phyloP scores from a whole-genome alignment of 164 flowering plant genomes.

The Aristolochia contorta region DNA sequence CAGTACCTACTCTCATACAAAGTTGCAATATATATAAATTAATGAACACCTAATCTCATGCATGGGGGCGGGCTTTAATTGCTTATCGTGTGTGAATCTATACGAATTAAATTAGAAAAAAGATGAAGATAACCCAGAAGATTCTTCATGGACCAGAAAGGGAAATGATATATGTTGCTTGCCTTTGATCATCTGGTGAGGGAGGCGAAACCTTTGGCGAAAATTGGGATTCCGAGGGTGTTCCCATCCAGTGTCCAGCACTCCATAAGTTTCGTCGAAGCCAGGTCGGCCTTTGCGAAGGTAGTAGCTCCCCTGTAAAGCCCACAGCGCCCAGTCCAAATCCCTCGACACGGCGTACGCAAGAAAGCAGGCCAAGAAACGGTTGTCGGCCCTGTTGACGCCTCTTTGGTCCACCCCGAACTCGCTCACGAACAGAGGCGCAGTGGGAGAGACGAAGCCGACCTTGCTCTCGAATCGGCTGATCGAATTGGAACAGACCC shows the following conservation, averaged over 20 bases:
- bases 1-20: no score
- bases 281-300: conserved; percentile 16
- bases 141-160: not conserved
- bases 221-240: conserved; percentile 22
- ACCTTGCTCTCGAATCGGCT: conserved; percentile 6
- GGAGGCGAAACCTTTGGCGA: conserved; percentile 14
- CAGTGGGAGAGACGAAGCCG: conserved; percentile 21
- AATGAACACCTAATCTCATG: no score
- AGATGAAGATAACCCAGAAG: not conserved
- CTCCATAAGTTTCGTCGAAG: conserved; percentile 32
- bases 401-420: conserved; percentile 43
- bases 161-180: not conserved
- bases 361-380: conserved; percentile 35
- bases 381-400: conserved; percentile 21
- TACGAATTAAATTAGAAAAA: no score
- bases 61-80: no score
- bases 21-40: no score
- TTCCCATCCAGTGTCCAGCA: conserved; percentile 29
- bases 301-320: conserved; percentile 44
- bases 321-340: conserved; percentile 52
- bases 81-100: no score
- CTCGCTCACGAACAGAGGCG: conserved; percentile 45
- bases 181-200: conserved; percentile 29
- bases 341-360: conserved; percentile 23
- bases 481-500: conserved; percentile 11